These are phyloP conservation scores for Diaporthe sp. DNA, from an alignment of 2,329 filamentous ascomycete species.

Conservation along the genomic window DNA sequence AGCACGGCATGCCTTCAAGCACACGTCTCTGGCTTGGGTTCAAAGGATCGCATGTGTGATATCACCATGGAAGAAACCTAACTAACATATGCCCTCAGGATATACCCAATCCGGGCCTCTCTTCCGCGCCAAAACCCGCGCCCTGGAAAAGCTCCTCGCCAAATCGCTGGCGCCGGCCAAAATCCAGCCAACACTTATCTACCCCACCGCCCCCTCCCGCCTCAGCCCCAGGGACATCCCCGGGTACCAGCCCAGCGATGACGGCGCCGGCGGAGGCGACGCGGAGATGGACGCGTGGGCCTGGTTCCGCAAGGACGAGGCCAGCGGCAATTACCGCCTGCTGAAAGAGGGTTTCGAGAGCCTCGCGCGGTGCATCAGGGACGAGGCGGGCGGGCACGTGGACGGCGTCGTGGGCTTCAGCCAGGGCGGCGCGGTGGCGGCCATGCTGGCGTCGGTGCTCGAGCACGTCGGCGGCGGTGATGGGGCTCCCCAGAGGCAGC, in stretches of 20 bases:
- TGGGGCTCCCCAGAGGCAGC: slow-evolving; percentile 47
- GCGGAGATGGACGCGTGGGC: slow-evolving; percentile 76
- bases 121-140: slow-evolving; percentile 90
- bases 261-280: slow-evolving; percentile 46
- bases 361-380: slow-evolving; percentile 72
- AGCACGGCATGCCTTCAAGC: neutral
- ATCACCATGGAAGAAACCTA: neutral
- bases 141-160: slow-evolving; percentile 82
- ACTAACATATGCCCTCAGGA: slow-evolving; percentile 60
- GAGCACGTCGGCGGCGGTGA: slow-evolving; percentile 60
- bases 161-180: slow-evolving; percentile 77
- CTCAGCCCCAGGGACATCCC: slow-evolving; percentile 77
- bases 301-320: slow-evolving; percentile 83
- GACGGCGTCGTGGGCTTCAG: slow-evolving; percentile 87
- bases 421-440: slow-evolving; percentile 81
- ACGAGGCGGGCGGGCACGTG: slow-evolving; percentile 74
- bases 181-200: slow-evolving; percentile 65
- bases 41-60: neutral
- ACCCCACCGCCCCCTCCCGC: slow-evolving; percentile 76
- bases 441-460: slow-evolving; percentile 78
- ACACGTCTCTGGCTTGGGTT: neutral
- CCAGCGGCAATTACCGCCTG: slow-evolving; percentile 73
- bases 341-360: slow-evolving; percentile 76
- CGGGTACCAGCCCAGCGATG: slow-evolving; percentile 64
- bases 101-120: slow-evolving; percentile 90